Evolutionary conservation across 2,329 filamentous ascomycete genomes (phyloP), one percentile per base, ranked within the genome.

Genomic region (Botryosphaeria dothidea): DNA sequence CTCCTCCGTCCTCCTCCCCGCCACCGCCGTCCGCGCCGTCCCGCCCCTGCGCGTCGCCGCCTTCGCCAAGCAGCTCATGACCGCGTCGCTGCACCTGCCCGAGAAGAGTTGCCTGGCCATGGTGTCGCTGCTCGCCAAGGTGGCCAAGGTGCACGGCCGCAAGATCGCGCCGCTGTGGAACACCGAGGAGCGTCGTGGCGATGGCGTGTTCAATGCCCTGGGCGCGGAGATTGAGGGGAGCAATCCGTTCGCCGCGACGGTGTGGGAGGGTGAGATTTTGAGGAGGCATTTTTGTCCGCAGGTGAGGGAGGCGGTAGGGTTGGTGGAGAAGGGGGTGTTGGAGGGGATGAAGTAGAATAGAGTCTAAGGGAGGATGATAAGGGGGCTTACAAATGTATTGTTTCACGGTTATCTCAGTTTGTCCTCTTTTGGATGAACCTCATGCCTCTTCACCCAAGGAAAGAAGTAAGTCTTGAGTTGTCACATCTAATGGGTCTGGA

Each of bases 191-290:
- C 85, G 94, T 57, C 91, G 92, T 75, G 94, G 94, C 6, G 94
- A 98, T 75, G 95, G 95, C 2, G 86, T 90, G 0, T 98, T 92
- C 73, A 90, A 93, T 77, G 84, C 92, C 0, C 77, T 90, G 48
- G 87, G 88, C 58, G 66, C 67, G 5, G 38, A 48, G 49, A 86
- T 96, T 3, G 94, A 97, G 78, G 89, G 87, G 7, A 93, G 90
- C 69, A 98, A 98, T 79, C 93, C 94, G 0, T 96, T 95, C 78
- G 91, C 93, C 0, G 88, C 89, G 4, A 97, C 92, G 0, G 85
- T 96, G 0, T 99, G 94, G 95, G 95, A 98, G 75, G 93, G 92
- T 0, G 95, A 98, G 80, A 75, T 99, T 65, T 76, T 99, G 71
- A 84, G 90, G 74, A 85, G 86, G 69, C 95, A 99, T 80, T 99